Percentiles rank a stretch among this genome's conserved stretches.
phyloP scores from a whole-genome alignment of 306 rosid species.

The Echinosophora koreensis region DNA sequence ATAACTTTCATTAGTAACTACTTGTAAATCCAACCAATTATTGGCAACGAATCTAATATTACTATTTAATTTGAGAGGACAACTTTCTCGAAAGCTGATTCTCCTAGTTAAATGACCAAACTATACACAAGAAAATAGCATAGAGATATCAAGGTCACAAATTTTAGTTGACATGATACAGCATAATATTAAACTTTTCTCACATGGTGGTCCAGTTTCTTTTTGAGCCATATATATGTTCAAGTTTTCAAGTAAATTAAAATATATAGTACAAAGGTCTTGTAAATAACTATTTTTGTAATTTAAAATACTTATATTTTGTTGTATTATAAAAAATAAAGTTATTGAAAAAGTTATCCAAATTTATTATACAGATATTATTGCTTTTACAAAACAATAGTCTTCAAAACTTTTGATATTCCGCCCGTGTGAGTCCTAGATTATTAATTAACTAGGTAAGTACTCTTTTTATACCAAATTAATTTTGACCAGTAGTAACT shows the following conservation, averaged over 20 bases:
- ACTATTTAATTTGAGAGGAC: background rate
- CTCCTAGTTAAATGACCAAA: conserved; percentile 39
- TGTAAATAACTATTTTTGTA: too few relatives aligned
- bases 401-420: background rate
- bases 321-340: too few relatives aligned
- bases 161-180: conserved; percentile 5
- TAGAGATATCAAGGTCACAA: background rate
- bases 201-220: conserved; percentile 56
- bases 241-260: conserved; percentile 11
- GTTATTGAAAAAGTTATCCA: too few relatives aligned
- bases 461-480: too few relatives aligned
- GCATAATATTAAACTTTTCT: conserved; percentile 31
- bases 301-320: too few relatives aligned
- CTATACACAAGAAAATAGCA: background rate
- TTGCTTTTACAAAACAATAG: too few relatives aligned
- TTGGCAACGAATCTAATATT: background rate
- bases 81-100: conserved; percentile 6
- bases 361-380: too few relatives aligned
- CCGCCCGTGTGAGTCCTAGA: conserved; percentile 9
- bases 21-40: background rate
- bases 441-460: conserved; percentile 6
- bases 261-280: too few relatives aligned
- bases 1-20: background rate
- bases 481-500: background rate
- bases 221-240: background rate